A percentile compares a stretch with the other conserved stretches of the same genome.
These are phyloP conservation scores for Annulohypoxylon truncatum DNA, from an alignment of 2,329 filamentous ascomycete genomes.

Conservation along the genomic window DNA sequence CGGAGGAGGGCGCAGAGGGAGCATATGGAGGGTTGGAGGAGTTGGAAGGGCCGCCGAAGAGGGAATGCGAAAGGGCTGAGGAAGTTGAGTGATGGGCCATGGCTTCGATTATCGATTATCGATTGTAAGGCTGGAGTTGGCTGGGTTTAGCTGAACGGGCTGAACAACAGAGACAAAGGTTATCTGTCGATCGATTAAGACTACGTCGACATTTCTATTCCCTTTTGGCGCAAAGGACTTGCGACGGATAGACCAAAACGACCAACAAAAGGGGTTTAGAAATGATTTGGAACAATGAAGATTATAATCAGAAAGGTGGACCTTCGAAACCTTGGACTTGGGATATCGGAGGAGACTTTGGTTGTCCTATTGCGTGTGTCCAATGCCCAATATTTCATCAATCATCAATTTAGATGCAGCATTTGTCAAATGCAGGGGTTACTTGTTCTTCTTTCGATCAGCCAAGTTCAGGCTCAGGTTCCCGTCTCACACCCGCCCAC, in stretches of 20 bases:
- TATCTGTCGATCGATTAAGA: slow-evolving; percentile 11
- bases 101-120: slow-evolving; percentile 6
- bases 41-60: slow-evolving; percentile 49
- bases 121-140: slow-evolving; percentile 4
- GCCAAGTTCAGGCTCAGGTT: slow-evolving; percentile 3
- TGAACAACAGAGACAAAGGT: slow-evolving; percentile 8
- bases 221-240: slow-evolving; percentile 10
- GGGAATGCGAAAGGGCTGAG: slow-evolving; percentile 41
- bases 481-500: neutral
- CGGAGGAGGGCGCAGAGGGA: slow-evolving; percentile 44
- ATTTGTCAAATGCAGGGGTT: slow-evolving; percentile 26
- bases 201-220: slow-evolving; percentile 37
- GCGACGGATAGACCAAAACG: slow-evolving; percentile 8
- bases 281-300: slow-evolving; percentile 16
- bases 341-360: neutral
- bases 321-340: slow-evolving; percentile 5
- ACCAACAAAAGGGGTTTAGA: slow-evolving; percentile 6
- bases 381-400: slow-evolving; percentile 18
- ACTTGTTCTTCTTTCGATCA: slow-evolving; percentile 20
- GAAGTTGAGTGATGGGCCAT: slow-evolving; percentile 49
- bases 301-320: slow-evolving; percentile 32
- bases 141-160: neutral
- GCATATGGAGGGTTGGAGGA: slow-evolving; percentile 41
- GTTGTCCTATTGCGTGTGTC: slow-evolving; percentile 8
- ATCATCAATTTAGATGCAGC: slow-evolving; percentile 13